Percentiles rank a stretch among this genome's conserved stretches.
These are phyloP conservation scores for Cafeteria roenbergensis DNA, from an alignment of 108 stramenopile species.

Conservation along the genomic window DNA sequence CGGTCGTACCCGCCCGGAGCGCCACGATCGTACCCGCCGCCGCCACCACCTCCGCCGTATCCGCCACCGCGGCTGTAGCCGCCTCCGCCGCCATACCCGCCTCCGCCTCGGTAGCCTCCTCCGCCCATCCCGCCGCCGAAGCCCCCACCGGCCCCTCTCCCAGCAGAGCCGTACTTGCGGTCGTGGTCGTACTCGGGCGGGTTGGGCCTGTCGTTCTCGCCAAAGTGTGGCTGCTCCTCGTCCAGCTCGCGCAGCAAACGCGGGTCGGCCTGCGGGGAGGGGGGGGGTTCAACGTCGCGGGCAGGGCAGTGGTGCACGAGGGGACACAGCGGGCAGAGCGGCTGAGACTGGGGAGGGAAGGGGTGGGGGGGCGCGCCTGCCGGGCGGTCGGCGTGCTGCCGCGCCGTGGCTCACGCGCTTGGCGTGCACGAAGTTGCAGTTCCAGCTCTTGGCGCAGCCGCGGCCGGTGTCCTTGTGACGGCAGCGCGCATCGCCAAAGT, in stretches of 20 bases:
- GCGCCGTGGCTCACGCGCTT: conserved; percentile 3
- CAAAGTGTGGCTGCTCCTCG: background rate
- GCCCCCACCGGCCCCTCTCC: no score
- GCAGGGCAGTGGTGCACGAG: no score
- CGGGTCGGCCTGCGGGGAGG: no score
- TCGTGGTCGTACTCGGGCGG: no score
- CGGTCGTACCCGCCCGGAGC: background rate
- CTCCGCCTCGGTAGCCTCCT: background rate
- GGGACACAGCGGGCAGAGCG: no score
- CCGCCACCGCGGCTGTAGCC: background rate
- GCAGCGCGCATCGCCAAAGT: conserved; percentile 86
- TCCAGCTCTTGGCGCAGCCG: conserved; percentile 71
- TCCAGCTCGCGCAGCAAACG: background rate
- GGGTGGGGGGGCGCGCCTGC: no score
- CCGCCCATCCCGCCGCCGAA: background rate
- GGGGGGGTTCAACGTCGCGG: no score
- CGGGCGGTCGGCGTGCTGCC: no score
- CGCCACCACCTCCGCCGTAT: background rate
- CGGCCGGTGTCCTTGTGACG: conserved; percentile 65
- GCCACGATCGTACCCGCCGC: conserved; percentile 1
- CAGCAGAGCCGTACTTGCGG: no score
- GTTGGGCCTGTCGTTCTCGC: background rate
- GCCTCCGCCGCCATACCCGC: background rate
- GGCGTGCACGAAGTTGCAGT: conserved; percentile 95
- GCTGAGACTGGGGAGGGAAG: no score